phyloP scores from a whole-genome alignment of 1,284 basidiomycete species.

The Marasmius tenuissimus region DNA sequence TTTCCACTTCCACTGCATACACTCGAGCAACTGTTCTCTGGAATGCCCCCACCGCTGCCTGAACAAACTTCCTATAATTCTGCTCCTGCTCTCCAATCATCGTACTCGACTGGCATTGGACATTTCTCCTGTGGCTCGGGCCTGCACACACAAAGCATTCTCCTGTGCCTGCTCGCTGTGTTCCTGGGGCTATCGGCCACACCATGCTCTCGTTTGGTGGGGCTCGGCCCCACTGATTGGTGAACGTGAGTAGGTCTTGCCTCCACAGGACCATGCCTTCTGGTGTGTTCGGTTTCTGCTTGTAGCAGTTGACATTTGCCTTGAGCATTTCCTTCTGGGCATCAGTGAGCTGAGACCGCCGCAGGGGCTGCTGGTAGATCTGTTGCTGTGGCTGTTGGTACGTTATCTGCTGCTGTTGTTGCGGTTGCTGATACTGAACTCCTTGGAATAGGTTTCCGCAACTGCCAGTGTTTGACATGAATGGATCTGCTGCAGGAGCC shows the following conservation, averaged over 20 bases:
- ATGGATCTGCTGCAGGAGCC: background rate
- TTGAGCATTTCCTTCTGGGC: background rate
- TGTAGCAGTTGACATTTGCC: too few species aligned
- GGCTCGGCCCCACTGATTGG: background rate
- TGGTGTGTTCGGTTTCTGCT: background rate
- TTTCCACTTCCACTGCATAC: background rate
- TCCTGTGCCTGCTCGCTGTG: background rate
- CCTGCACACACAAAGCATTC: conserved; percentile 8
- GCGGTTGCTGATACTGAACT: background rate
- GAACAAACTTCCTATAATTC: background rate
- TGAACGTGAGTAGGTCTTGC: background rate
- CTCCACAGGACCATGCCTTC: background rate
- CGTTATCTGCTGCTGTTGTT: background rate
- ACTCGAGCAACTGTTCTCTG: background rate
- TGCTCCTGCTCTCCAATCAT: background rate
- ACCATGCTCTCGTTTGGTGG: background rate
- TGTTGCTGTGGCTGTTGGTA: background rate
- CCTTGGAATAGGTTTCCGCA: background rate
- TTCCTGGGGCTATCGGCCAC: background rate
- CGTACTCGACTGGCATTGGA: background rate
- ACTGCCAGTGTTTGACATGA: background rate
- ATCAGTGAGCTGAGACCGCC: too few species aligned
- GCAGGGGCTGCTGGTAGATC: too few species aligned
- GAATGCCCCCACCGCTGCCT: background rate
- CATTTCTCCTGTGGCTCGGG: background rate